Base-by-base conservation (phyloP, 2,329 filamentous ascomycete genomes). In the Curvularia sp. region DNA sequence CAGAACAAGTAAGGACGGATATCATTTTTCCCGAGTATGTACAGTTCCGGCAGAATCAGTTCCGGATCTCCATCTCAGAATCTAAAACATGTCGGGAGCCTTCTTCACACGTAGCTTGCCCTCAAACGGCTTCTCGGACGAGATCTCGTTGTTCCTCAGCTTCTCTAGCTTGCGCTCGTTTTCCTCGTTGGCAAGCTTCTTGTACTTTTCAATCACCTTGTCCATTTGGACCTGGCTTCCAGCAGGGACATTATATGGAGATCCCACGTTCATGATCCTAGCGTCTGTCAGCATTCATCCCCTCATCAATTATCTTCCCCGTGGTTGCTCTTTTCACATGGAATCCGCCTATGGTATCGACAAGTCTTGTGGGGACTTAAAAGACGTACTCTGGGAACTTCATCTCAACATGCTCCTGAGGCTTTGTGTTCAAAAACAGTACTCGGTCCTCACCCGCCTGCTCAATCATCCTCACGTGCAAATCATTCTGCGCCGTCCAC, bases 201-300 rank as follows among this genome's bases (percentile, higher is more conserved):
- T 79, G 73, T 88, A 90, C 77, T 89, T 86, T 30, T 82, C 84
- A 58, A 88, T 85, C 55, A 89, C 80, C 52, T 82, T 74, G 70
- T 84, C 84, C 66, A 90, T 78, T 70, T 88, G 83, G 49, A 83
- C 83, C 55, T 82, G 76, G 61, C 85, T 84, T 51, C 88, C 88
- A 43, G 88, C 86, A 31, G 83, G 78, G 55, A 89, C 83, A 70
- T 90, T 90, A 76, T 81, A 87, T 15, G 87, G 87, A 1, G 85
- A 85, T 52, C 85, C 84, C 22, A 79, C 76, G 72, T 89, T 89
- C 78, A 90, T 85, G 63, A 84, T 79, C 67, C 88, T 90, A 70
- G 28, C 31, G 30, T 26, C 39, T 41, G 62, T 74, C 57, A 72
- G 66, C 55, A 9, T 49, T n/a, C 0, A 39, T 20, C 39, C 12